Evolutionary conservation across 2,329 filamentous ascomycete genomes (phyloP).

Genomic region (Aureobasidium leucospermi): DNA sequence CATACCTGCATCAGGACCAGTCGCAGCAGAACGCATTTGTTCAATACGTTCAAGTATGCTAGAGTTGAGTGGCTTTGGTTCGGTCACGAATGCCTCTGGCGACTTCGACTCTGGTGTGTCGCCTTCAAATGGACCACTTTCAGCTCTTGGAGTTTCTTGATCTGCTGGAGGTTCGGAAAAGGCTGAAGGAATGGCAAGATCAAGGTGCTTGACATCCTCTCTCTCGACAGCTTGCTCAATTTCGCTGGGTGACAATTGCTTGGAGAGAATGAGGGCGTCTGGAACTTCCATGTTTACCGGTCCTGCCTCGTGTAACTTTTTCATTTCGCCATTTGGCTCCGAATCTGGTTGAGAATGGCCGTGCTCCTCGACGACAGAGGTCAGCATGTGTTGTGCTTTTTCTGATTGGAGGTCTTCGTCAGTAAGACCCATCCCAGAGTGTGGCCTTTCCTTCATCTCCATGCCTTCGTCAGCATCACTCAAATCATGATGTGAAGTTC

Average conservation of each 20-base stretch:
- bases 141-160: conserved; percentile 1
- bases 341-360: conserved; percentile 14
- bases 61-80: conserved; percentile 29
- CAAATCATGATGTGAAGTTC: conserved; percentile 24
- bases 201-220: conserved; percentile 54
- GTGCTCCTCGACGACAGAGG: conserved; percentile 60
- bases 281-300: conserved; percentile 17
- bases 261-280: conserved; percentile 18
- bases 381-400: conserved; percentile 56
- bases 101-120: background rate
- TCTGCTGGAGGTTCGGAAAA: conserved; percentile 15
- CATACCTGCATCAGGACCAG: conserved; percentile 18
- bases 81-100: conserved; percentile 24
- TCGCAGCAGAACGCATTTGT: conserved; percentile 28
- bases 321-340: background rate
- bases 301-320: background rate
- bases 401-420: conserved; percentile 46
- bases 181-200: conserved; percentile 46
- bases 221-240: conserved; percentile 33
- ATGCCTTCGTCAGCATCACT: conserved; percentile 56
- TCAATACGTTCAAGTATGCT: conserved; percentile 31
- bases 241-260: conserved; percentile 24
- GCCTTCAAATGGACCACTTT: background rate
- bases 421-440: conserved; percentile 26
- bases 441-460: conserved; percentile 39